phyloP scores from a whole-genome alignment of 2,329 filamentous ascomycete genomes.

The Pseudocercospora macadamiae region DNA sequence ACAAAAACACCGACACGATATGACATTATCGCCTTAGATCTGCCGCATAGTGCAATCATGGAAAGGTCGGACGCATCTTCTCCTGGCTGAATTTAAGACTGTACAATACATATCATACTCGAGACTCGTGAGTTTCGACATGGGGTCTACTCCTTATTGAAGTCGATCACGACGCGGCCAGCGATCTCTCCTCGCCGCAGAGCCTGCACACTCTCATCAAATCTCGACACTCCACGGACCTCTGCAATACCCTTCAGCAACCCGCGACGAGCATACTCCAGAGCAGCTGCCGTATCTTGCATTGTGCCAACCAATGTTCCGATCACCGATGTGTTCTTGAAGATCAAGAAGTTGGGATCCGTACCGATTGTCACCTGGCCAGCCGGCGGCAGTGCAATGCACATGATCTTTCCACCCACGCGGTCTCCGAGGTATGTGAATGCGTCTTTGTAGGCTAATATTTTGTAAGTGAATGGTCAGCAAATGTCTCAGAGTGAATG shows the following conservation, averaged over 20 bases:
- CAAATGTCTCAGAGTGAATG: neutral
- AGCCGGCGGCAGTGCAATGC: slow-evolving; percentile 44
- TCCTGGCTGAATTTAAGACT: too few relatives aligned
- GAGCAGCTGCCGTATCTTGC: slow-evolving; percentile 51
- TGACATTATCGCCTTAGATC: too few relatives aligned
- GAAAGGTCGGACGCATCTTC: too few relatives aligned
- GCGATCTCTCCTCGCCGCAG: slow-evolving; percentile 55
- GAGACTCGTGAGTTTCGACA: too few relatives aligned
- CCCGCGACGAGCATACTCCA: slow-evolving; percentile 55
- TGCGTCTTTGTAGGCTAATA: slow-evolving; percentile 36
- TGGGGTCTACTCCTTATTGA: slow-evolving; percentile 47
- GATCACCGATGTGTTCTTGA: slow-evolving; percentile 41
- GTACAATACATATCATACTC: too few relatives aligned
- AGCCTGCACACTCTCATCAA: slow-evolving; percentile 56
- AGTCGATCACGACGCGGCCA: slow-evolving; percentile 58
- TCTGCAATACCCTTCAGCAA: slow-evolving; percentile 55
- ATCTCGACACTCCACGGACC: slow-evolving; percentile 49
- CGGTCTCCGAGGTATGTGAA: slow-evolving; percentile 51
- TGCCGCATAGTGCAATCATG: too few relatives aligned
- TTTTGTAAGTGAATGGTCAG: slow-evolving; percentile 17
- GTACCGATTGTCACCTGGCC: slow-evolving; percentile 40
- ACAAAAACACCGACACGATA: too few relatives aligned
- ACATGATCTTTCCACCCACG: slow-evolving; percentile 57
- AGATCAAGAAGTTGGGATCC: slow-evolving; percentile 39
- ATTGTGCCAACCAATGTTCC: slow-evolving; percentile 51